phyloP scores from a whole-genome alignment of 108 stramenopile genomes.

The Fragilaria crotonensis region DNA sequence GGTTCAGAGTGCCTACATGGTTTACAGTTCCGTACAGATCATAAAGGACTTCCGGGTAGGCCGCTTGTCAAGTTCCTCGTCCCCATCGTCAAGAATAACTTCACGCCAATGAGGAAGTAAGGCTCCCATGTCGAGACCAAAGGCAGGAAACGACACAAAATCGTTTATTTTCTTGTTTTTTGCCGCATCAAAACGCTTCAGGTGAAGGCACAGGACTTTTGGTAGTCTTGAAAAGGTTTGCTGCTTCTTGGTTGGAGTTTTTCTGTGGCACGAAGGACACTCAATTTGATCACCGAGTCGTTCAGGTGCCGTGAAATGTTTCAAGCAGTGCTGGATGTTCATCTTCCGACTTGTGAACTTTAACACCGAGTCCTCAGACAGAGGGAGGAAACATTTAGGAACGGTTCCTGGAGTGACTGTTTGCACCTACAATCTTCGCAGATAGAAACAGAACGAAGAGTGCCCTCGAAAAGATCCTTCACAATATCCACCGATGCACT shows the following conservation, averaged over 20 bases:
- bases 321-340: slow-evolving; percentile 12
- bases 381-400: slow-evolving; percentile 61
- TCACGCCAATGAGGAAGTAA: slow-evolving; percentile 72
- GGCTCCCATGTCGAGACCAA: slow-evolving; percentile 61
- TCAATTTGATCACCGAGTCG: slow-evolving; percentile 43
- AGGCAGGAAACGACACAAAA: slow-evolving; percentile 65
- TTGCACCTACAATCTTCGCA: slow-evolving; percentile 70
- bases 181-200: slow-evolving; percentile 74
- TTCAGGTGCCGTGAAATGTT: slow-evolving; percentile 58
- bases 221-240: slow-evolving; percentile 69
- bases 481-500: slow-evolving; percentile 24
- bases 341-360: background rate
- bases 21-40: slow-evolving; percentile 73
- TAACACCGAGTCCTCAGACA: slow-evolving; percentile 37
- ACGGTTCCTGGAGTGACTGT: slow-evolving; percentile 52
- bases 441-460: slow-evolving; percentile 56
- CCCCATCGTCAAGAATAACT: slow-evolving; percentile 6
- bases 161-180: slow-evolving; percentile 66
- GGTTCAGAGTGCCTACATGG: slow-evolving; percentile 60
- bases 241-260: slow-evolving; percentile 55
- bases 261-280: slow-evolving; percentile 53
- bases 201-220: slow-evolving; percentile 64
- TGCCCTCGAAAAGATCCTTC: slow-evolving; percentile 66
- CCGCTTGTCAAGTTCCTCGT: slow-evolving; percentile 1
- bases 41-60: slow-evolving; percentile 46